Percentiles rank a stretch among this genome's conserved stretches.
phyloP scores from a whole-genome alignment of 73 alveolate genomes.

The Paramecium pentaurelia region DNA sequence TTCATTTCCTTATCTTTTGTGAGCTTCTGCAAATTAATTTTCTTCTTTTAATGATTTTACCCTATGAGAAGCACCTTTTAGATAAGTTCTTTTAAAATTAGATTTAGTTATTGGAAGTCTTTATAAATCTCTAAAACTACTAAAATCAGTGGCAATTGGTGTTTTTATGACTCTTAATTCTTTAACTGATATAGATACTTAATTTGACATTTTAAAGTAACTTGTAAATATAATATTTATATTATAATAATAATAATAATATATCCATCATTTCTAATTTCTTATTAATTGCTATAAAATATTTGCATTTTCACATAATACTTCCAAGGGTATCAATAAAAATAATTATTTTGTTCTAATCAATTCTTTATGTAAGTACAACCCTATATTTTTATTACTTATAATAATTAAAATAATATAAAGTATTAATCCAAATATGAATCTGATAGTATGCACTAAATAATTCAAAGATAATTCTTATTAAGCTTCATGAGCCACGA shows the following conservation, averaged over 20 bases:
- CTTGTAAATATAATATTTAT: background rate
- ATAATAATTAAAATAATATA: background rate
- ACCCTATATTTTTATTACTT: background rate
- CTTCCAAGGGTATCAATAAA: background rate
- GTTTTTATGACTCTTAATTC: conserved; percentile 6
- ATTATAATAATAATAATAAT: background rate
- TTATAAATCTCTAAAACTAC: background rate
- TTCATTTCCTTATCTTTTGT: background rate
- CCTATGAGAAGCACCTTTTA: conserved; percentile 25
- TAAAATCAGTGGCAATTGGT: background rate
- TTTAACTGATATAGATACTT: background rate
- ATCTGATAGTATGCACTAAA: background rate
- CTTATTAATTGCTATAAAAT: background rate
- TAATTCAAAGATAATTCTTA: background rate
- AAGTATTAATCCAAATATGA: background rate
- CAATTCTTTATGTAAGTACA: background rate
- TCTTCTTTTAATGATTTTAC: conserved; percentile 15
- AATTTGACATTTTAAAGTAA: background rate
- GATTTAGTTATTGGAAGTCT: background rate
- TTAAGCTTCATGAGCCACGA: background rate
- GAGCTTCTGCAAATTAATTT: background rate
- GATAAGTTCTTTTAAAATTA: background rate
- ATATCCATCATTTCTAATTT: background rate
- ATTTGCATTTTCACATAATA: background rate
- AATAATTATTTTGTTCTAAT: background rate